These are phyloP conservation scores for Acephala macrosclerotiorum DNA, from an alignment of 2,329 filamentous ascomycete genomes.

Conservation along the genomic window DNA sequence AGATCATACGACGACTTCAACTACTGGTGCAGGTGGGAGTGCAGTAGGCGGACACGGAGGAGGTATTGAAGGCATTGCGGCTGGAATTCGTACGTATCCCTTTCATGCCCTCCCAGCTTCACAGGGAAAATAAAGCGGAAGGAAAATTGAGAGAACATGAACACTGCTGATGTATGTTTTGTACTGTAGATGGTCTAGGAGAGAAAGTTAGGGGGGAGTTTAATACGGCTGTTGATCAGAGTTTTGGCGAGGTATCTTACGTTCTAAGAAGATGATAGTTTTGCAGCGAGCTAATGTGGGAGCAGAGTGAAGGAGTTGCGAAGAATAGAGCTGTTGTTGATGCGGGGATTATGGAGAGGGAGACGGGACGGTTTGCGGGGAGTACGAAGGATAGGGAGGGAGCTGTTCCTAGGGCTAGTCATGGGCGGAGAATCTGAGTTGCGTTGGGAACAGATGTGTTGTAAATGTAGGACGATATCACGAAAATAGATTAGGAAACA, in stretches of 20 bases:
- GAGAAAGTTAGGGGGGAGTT: constrained; percentile 34
- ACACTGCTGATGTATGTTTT: too few species aligned
- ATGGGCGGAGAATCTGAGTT: constrained; percentile 19
- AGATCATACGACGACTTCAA: too few species aligned
- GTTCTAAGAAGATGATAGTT: too few species aligned
- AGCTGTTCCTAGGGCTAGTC: constrained; percentile 24
- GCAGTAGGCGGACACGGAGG: too few species aligned
- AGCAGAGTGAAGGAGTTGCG: constrained; percentile 22
- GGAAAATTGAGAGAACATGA: too few species aligned
- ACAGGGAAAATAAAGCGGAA: too few species aligned
- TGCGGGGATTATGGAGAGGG: constrained; percentile 31
- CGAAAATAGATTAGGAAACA: background rate
- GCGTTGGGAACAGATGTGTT: background rate
- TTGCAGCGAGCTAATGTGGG: too few species aligned
- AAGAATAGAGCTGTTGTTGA: constrained; percentile 34
- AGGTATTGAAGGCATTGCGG: too few species aligned
- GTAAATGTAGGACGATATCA: background rate
- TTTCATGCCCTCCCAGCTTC: too few species aligned
- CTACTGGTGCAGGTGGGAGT: too few species aligned
- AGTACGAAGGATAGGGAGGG: constrained; percentile 37
- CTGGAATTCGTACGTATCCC: too few species aligned
- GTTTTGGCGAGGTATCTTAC: constrained; percentile 30
- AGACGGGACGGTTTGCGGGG: constrained; percentile 29
- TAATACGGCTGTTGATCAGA: constrained; percentile 29
- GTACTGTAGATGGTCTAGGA: constrained; percentile 32